phyloP scores from a whole-genome alignment of 129 eudicot genomes.

The Lactuca sativa region DNA sequence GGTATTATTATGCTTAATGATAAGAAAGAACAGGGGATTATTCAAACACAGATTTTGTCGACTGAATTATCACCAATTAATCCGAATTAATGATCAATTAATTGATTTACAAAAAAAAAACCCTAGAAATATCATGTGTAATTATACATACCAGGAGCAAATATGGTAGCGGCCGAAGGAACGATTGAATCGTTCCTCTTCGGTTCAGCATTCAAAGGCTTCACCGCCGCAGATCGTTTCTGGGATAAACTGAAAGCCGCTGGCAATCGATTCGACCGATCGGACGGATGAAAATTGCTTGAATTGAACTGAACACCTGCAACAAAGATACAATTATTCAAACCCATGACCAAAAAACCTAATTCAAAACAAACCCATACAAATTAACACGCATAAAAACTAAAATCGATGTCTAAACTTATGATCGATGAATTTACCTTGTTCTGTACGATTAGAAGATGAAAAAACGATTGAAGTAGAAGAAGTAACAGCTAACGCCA shows the following conservation, averaged over 20 bases:
- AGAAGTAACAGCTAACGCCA: conserved; percentile 56
- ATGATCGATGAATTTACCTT: conserved; percentile 35
- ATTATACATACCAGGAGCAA: conserved; percentile 58
- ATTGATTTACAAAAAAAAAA: neutral
- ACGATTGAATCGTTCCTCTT: conserved; percentile 71
- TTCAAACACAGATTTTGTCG: neutral
- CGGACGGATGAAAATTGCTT: conserved; percentile 59
- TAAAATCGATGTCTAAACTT: neutral
- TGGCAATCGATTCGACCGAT: conserved; percentile 33
- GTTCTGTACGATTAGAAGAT: conserved; percentile 34
- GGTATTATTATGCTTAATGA: neutral
- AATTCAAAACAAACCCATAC: neutral
- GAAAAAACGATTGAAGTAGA: conserved; percentile 48
- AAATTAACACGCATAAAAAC: neutral
- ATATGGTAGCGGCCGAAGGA: conserved; percentile 69
- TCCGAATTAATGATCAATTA: neutral
- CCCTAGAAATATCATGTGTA: neutral
- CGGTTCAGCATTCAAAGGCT: conserved; percentile 68
- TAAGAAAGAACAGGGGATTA: neutral
- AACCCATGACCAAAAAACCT: neutral
- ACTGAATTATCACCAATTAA: neutral
- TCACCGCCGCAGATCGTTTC: conserved; percentile 43
- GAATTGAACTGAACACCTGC: conserved; percentile 48
- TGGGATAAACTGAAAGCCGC: conserved; percentile 41
- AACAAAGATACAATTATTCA: neutral